phyloP scores from a whole-genome alignment of 2,329 filamentous ascomycete species.

The Xylariales sp. region DNA sequence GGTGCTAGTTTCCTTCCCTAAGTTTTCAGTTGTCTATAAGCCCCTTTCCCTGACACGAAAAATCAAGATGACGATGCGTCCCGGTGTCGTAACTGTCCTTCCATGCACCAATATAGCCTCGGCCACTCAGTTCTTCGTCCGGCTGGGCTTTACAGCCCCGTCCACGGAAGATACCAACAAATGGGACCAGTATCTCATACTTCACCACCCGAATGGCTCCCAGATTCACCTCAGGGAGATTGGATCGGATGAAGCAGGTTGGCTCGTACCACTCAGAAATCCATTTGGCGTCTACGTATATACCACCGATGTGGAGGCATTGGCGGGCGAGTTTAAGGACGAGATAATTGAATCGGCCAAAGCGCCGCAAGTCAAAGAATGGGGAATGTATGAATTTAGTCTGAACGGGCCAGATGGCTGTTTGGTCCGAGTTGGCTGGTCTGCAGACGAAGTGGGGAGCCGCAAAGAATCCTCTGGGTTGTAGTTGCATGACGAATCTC shows the following conservation, averaged over 20 bases:
- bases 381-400: constrained; percentile 4
- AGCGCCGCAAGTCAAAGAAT: constrained; percentile 4
- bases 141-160: constrained; percentile 2
- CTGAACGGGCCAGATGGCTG: constrained; percentile 5
- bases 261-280: constrained; percentile 1
- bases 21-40: no score
- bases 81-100: constrained; percentile 1
- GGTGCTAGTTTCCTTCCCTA: no score
- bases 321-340: constrained; percentile 2
- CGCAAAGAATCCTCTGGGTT: no score
- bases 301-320: neutral
- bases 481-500: no score
- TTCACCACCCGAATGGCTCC: constrained; percentile 4
- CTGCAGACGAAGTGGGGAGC: neutral
- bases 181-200: constrained; percentile 1
- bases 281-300: constrained; percentile 4
- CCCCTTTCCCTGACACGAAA: no score
- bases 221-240: constrained; percentile 2
- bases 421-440: constrained; percentile 4
- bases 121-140: constrained; percentile 3
- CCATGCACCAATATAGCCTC: constrained; percentile 1
- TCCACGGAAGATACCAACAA: neutral
- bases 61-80: neutral
- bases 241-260: constrained; percentile 1
- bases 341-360: constrained; percentile 4